Conservation (phyloP, 2,329 filamentous ascomycete genomes). For the Ustulina deusta region DNA sequence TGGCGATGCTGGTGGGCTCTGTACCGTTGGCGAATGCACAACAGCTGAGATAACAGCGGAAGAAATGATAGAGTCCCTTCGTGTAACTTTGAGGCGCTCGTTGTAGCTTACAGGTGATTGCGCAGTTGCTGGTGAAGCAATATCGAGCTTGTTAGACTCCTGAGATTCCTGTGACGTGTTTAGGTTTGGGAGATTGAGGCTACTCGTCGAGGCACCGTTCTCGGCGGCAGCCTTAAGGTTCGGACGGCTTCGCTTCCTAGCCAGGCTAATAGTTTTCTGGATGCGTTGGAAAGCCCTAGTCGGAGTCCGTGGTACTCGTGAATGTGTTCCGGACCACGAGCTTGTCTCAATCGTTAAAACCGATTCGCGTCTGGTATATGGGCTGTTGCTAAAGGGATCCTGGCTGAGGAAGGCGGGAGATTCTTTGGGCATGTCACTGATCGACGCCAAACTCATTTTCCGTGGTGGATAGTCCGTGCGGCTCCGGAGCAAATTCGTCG, state of each 20-base stretch:
- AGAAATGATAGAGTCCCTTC: constrained; percentile 55
- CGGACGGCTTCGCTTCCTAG: constrained; percentile 66
- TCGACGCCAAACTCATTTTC: constrained; percentile 57
- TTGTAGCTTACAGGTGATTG: constrained; percentile 59
- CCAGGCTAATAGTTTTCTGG: constrained; percentile 64
- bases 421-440: constrained; percentile 51
- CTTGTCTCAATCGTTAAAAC: constrained; percentile 41
- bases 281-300: constrained; percentile 62
- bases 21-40: constrained; percentile 42
- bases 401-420: constrained; percentile 64
- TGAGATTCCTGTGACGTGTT: constrained; percentile 46
- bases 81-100: constrained; percentile 60
- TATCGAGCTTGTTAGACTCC: constrained; percentile 49
- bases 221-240: constrained; percentile 54
- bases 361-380: constrained; percentile 50
- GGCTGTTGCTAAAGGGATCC: constrained; percentile 63
- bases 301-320: constrained; percentile 59
- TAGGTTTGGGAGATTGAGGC: constrained; percentile 38
- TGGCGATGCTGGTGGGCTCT: constrained; percentile 36
- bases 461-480: constrained; percentile 54
- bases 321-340: constrained; percentile 46
- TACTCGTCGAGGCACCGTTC: constrained; percentile 49
- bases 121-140: constrained; percentile 44
- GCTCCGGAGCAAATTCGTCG: constrained; percentile 43
- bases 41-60: constrained; percentile 38